A percentile compares a stretch with the other conserved stretches of the same genome.
phyloP scores from a whole-genome alignment of 2,329 filamentous ascomycete species.

The Clarireedia monteithiana region DNA sequence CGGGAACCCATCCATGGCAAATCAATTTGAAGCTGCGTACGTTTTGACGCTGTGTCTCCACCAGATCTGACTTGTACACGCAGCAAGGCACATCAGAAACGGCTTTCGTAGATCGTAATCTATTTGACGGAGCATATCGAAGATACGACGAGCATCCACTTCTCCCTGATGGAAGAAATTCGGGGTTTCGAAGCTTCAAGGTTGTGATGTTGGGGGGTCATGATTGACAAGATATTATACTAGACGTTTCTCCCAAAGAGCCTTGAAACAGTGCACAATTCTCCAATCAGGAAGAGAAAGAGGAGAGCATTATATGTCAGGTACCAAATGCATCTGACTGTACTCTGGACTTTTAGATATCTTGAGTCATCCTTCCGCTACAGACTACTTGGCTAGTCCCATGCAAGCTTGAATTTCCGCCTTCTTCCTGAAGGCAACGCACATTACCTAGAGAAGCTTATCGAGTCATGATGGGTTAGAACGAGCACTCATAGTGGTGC shows the following conservation, averaged over 20 bases:
- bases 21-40: neutral
- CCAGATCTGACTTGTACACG: neutral
- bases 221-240: neutral
- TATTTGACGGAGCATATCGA: neutral
- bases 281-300: neutral
- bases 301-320: neutral
- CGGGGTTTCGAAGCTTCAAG: neutral
- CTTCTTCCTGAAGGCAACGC: neutral
- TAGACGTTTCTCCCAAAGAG: neutral
- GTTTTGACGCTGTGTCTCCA: neutral
- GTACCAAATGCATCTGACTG: slow-evolving; percentile 6
- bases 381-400: no score
- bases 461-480: neutral
- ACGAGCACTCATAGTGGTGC: neutral
- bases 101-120: slow-evolving; percentile 5
- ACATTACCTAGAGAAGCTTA: neutral
- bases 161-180: neutral
- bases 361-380: no score
- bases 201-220: neutral
- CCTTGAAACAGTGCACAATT: neutral
- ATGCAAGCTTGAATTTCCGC: neutral
- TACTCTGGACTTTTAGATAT: neutral
- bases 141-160: neutral
- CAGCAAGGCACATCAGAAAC: slow-evolving; percentile 1
- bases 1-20: neutral